Base-by-base conservation (phyloP, 2,329 filamentous ascomycete species). In the Aspergillus vadensis region DNA sequence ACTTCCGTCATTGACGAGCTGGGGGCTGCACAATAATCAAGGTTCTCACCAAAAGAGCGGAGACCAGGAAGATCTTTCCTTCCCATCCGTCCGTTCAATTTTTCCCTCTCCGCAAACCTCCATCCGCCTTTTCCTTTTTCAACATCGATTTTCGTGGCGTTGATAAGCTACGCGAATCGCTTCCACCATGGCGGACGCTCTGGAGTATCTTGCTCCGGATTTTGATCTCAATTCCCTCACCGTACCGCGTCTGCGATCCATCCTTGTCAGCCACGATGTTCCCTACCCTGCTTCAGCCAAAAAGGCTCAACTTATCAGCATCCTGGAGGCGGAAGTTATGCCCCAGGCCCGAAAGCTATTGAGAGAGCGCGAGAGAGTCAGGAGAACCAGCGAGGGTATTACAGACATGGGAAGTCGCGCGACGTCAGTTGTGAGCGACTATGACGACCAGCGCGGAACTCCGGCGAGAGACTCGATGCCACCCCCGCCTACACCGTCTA, bases 261-360 rank as follows among this genome's bases (percentile, higher is more conserved):
- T 98, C 66, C 86, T 99, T 60, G 91, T 98, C 70, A 90, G 88
- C 66, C 91, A 99, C 79, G 90, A 92, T 73, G 82, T 98, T 70
- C 80, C 87, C 39, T 98, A 97, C 74, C 89, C 93, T 5, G 88
- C 91, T 0, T 93, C 88, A 4, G 92, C 95, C 12, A 99, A 98
- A 80, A 99, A 99, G 80, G 81, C 87, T 0, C 89, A 96, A 72
- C 86, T 99, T 21, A 83, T 99, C 62, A 87, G 90, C 7, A 86
- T 98, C 50, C 92, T 99, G 77, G 88, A 89, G 72, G 83, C 90
- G 32, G 82, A 95, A 64, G 85, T 99, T 27, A 79, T 91, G 4
- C 90, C 94, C 0, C 89, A 94, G 69, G 89, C 91, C 2, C 85
- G 86, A 66, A 91, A 89, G 76, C 85, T 98, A 23, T 82, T 96